Conservation (phyloP, 2,329 filamentous ascomycete genomes). For the Penicillium sp. region DNA sequence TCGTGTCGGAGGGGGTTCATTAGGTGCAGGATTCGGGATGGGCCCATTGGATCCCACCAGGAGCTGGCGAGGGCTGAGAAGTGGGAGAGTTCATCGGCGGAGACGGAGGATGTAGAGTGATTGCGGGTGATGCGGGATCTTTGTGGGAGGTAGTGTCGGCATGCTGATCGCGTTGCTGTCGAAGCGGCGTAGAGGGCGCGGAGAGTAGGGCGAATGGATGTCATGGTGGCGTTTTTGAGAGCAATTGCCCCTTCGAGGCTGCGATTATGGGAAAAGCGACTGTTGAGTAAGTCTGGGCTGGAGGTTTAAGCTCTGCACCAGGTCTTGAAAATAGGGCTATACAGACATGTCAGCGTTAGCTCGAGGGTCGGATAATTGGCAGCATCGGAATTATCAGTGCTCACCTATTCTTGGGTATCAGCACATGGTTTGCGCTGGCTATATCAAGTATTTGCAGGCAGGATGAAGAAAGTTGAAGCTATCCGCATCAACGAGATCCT, state of each 20-base stretch:
- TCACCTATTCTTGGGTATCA: constrained; percentile 14
- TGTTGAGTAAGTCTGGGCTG: constrained; percentile 1
- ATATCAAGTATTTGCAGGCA: constrained; percentile 11
- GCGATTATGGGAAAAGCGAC: background rate
- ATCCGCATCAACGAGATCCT: constrained; percentile 21
- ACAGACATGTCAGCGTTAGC: background rate
- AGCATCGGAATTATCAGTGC: background rate
- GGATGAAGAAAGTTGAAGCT: constrained; percentile 26
- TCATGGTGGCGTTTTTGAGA: constrained; percentile 15
- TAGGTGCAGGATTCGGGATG: constrained; percentile 88
- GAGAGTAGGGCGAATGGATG: constrained; percentile 16
- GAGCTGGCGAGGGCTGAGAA: constrained; percentile 91
- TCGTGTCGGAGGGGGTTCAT: constrained; percentile 98
- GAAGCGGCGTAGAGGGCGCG: constrained; percentile 20
- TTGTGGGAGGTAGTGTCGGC: constrained; percentile 8
- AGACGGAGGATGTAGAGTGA: constrained; percentile 71
- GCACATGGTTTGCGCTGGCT: constrained; percentile 4
- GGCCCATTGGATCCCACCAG: constrained; percentile 97
- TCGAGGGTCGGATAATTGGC: background rate
- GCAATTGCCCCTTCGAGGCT: background rate
- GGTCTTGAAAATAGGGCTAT: background rate
- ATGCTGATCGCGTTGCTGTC: constrained; percentile 12
- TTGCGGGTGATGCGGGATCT: constrained; percentile 24
- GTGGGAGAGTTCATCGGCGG: constrained; percentile 86
- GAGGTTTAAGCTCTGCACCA: constrained; percentile 9